Evolutionary conservation across 2,329 filamentous ascomycete species (phyloP).

Genomic region (Trichoderma pleuroti): DNA sequence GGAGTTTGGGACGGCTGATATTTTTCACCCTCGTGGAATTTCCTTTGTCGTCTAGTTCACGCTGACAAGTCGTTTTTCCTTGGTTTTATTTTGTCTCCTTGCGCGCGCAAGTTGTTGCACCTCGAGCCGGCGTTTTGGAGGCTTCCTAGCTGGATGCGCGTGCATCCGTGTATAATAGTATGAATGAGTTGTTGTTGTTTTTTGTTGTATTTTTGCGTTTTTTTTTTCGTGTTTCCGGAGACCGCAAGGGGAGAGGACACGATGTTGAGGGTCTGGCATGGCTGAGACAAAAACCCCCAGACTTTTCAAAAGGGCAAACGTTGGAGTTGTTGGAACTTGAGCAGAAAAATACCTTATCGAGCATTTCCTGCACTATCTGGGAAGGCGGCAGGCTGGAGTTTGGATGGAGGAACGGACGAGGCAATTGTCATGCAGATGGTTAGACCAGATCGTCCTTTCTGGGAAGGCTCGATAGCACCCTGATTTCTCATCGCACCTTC

Average conservation of each 20-base stretch:
- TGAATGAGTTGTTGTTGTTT: neutral
- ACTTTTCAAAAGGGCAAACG: slow-evolving; percentile 6
- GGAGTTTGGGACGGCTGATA: slow-evolving; percentile 19
- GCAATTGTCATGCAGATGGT: slow-evolving; percentile 13
- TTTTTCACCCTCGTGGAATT: slow-evolving; percentile 8
- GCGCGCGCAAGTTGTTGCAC: slow-evolving; percentile 4
- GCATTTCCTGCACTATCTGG: slow-evolving; percentile 15
- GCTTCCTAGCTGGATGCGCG: slow-evolving; percentile 7
- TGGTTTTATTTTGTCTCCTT: neutral
- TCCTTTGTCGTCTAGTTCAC: slow-evolving; percentile 1
- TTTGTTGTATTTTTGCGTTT: neutral
- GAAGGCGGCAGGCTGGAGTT: slow-evolving; percentile 18
- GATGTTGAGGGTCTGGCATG: neutral
- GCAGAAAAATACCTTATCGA: slow-evolving; percentile 16
- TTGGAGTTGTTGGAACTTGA: slow-evolving; percentile 12
- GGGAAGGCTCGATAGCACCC: slow-evolving; percentile 14
- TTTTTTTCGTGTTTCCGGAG: slow-evolving; percentile 2
- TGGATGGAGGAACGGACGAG: slow-evolving; percentile 17
- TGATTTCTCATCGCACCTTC: slow-evolving; percentile 15
- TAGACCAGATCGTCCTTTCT: slow-evolving; percentile 16
- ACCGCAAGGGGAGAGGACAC: neutral
- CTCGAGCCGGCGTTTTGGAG: slow-evolving; percentile 19
- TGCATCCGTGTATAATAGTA: slow-evolving; percentile 20
- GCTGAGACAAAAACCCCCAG: neutral
- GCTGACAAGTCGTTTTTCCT: slow-evolving; percentile 7